Evolutionary conservation across 2,329 filamentous ascomycete genomes (phyloP).

Genomic region (Penicillium expansum): DNA sequence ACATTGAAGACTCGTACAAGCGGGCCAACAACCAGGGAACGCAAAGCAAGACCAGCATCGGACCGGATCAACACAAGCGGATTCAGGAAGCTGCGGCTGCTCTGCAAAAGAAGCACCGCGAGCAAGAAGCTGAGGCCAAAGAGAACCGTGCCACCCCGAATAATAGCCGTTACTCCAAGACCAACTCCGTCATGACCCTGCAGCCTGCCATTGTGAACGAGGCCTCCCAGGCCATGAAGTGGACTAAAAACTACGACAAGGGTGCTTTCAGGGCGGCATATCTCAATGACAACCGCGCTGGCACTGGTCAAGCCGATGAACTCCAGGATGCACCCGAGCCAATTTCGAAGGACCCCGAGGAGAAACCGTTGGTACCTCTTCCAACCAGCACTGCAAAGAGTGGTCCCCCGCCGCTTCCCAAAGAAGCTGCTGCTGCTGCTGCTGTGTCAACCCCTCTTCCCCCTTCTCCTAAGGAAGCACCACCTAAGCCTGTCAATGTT

Average conservation of each 20-base stretch:
- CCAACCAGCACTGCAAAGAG: slow-evolving; percentile 29
- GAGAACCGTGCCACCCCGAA: slow-evolving; percentile 54
- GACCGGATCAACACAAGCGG: slow-evolving; percentile 84
- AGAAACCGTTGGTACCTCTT: slow-evolving; percentile 30
- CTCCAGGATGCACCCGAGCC: slow-evolving; percentile 33
- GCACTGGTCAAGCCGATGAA: slow-evolving; percentile 59
- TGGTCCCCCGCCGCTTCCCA: slow-evolving; percentile 33
- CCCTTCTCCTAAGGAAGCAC: slow-evolving; percentile 26
- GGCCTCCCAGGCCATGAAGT: slow-evolving; percentile 91
- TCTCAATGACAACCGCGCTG: slow-evolving; percentile 68
- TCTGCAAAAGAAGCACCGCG: slow-evolving; percentile 68
- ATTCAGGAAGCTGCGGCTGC: slow-evolving; percentile 89
- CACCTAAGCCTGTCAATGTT: slow-evolving; percentile 20
- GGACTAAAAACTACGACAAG: slow-evolving; percentile 94
- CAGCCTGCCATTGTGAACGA: slow-evolving; percentile 82
- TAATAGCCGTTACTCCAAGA: slow-evolving; percentile 65
- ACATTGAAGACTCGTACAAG: slow-evolving; percentile 52
- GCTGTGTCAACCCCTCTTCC: slow-evolving; percentile 22
- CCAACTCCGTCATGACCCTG: slow-evolving; percentile 83
- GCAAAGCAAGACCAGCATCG: slow-evolving; percentile 78
- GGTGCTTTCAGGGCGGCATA: slow-evolving; percentile 83
- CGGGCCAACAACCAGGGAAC: slow-evolving; percentile 50
- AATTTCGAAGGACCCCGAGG: slow-evolving; percentile 28
- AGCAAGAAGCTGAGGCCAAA: slow-evolving; percentile 52
- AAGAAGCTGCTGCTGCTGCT: slow-evolving; percentile 26